A percentile compares a stretch with the other conserved stretches of the same genome.
These are phyloP conservation scores for Thymus quinquecostatus DNA, from an alignment of 257 asterid genomes.

Conservation along the genomic window DNA sequence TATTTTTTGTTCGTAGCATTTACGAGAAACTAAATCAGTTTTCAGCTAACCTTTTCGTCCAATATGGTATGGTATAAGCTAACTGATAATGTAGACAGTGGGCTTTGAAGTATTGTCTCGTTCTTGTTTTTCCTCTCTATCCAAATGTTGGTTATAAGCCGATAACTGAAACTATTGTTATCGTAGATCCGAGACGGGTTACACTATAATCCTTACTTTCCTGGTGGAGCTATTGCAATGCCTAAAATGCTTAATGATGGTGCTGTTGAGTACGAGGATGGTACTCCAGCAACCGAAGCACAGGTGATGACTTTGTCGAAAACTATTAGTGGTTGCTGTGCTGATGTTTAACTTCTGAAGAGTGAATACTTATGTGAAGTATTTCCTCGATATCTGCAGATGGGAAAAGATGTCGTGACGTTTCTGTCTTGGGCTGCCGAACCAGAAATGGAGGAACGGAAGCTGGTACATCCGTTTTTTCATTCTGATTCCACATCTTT, in stretches of 20 bases:
- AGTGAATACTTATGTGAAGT: constrained; percentile 3
- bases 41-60: neutral
- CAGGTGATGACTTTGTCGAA: constrained; percentile 46
- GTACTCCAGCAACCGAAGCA: constrained; percentile 77
- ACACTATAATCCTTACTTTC: constrained; percentile 77
- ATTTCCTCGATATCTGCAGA: constrained; percentile 37
- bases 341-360: neutral
- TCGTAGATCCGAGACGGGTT: constrained; percentile 72
- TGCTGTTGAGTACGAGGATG: constrained; percentile 82
- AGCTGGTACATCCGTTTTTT: constrained; percentile 49
- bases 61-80: neutral
- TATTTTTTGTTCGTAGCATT: neutral
- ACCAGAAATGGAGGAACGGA: constrained; percentile 85
- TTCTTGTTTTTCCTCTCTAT: neutral
- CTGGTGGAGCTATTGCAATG: constrained; percentile 87
- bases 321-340: neutral
- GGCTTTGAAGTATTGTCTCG: neutral
- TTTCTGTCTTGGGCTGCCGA: constrained; percentile 85
- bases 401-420: constrained; percentile 76
- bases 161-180: constrained; percentile 1
- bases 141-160: neutral
- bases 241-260: constrained; percentile 86
- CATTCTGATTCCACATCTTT: too few species aligned
- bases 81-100: neutral
- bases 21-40: neutral